Base-by-base conservation (phyloP, 2,329 filamentous ascomycete species). In the Stagonosporopsis vannaccii region DNA sequence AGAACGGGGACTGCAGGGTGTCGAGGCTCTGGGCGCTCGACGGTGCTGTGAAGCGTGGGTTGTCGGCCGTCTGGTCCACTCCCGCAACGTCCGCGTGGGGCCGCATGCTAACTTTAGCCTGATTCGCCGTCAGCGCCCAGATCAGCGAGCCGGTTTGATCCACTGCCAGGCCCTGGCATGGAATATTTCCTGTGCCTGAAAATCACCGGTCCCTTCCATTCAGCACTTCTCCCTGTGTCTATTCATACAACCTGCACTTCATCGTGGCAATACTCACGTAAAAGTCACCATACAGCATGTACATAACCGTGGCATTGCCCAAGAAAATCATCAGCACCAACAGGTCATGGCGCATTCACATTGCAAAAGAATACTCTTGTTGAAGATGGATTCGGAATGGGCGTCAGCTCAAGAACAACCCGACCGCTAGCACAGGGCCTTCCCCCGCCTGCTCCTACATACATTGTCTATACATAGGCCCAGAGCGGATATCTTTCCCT, bases 401-500 rank as follows among this genome's bases (percentile, higher is more conserved):
- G 89, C 85, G 89, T 92, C 91, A 88, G 82, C 58, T 94, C 77
- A 96, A 94, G 91, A 91, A 86, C 89, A 62, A 88, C 90, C 88
- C 85, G 84, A 71, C 85, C 86, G 84, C 85, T 83, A 87, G 84
- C 87, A 95, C 93, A 97, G 92, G 94, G 94, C 94, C 92, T 97
- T 98, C 94, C 92, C 93, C 92, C 89, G 80, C 76, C 59, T 58
- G 53, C 46, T 37, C 23, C 39, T 42, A 47, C 51, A 51, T 55
- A 45, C 63, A 59, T 56, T 40, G 52, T 42, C 36, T 51, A 51
- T 51, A 51, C 30, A 48, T 42, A 56, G 42, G 32, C 36, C 47
- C 53, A 56, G 47, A 77, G 80, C 85, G 92, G 89, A 66, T 97
- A 92, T 98, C 94, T 98, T 98, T 98, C 94, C 94, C 92, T 97